These are phyloP conservation scores for Graphilbum sp. DNA, from an alignment of 2,329 filamentous ascomycete species.

Conservation along the genomic window DNA sequence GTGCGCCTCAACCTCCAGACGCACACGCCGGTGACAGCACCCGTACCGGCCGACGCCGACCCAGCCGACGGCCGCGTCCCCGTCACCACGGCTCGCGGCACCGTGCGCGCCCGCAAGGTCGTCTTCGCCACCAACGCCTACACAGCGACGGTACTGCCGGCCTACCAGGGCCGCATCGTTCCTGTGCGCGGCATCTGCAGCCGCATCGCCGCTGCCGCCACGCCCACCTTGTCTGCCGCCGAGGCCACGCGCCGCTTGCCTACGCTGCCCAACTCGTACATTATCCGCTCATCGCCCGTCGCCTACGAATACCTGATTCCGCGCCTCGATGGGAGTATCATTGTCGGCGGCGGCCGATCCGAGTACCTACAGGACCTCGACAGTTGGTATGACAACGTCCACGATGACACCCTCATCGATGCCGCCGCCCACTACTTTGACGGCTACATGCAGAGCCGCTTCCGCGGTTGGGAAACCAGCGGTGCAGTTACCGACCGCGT, in stretches of 20 bases:
- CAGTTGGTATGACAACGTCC: constrained; percentile 28
- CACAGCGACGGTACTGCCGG: constrained; percentile 11
- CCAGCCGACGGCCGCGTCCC: constrained; percentile 4
- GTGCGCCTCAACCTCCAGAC: constrained; percentile 29
- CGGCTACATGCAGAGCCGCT: constrained; percentile 30
- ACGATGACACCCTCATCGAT: constrained; percentile 27
- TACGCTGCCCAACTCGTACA: constrained; percentile 10
- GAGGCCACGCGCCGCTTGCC: too few relatives aligned
- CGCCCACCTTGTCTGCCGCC: too few relatives aligned
- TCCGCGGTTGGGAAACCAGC: constrained; percentile 30
- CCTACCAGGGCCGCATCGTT: constrained; percentile 8
- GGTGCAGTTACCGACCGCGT: constrained; percentile 17
- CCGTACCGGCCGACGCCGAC: neutral
- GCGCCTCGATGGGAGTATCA: constrained; percentile 25
- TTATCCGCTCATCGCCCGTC: constrained; percentile 10
- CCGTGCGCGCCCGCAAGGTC: constrained; percentile 9
- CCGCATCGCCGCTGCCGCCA: too few relatives aligned
- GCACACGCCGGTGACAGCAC: constrained; percentile 4
- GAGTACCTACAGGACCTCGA: constrained; percentile 16
- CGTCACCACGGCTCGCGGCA: constrained; percentile 11
- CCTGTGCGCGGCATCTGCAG: constrained; percentile 7
- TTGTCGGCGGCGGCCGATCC: constrained; percentile 19
- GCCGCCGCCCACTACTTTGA: constrained; percentile 26
- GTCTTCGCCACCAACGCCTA: constrained; percentile 16
- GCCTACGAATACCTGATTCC: constrained; percentile 24